These are phyloP conservation scores for Gnomoniopsis sp. DNA, from an alignment of 2,329 filamentous ascomycete species.

Conservation along the genomic window DNA sequence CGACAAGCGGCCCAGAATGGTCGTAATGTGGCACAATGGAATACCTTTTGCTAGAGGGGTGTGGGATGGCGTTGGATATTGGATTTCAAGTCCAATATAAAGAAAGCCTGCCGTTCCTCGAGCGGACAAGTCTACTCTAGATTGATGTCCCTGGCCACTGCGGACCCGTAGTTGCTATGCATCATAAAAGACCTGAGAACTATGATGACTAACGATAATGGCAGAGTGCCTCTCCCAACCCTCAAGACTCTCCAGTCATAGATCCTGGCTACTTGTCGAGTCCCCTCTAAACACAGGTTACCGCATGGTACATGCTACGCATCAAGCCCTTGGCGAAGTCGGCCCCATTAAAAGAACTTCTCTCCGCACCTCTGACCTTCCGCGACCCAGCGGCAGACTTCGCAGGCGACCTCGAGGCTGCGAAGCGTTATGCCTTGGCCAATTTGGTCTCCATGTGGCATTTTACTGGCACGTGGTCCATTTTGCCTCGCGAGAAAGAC, in stretches of 20 bases:
- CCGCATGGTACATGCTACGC: conserved; percentile 39
- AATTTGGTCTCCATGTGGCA: conserved; percentile 12
- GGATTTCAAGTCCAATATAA: no score
- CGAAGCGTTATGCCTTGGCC: background rate
- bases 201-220: no score
- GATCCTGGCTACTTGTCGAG: conserved; percentile 51
- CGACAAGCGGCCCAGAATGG: no score
- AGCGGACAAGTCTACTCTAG: no score
- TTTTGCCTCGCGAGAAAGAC: conserved; percentile 6
- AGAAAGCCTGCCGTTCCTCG: no score
- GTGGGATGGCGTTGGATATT: no score
- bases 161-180: no score
- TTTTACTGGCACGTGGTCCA: conserved; percentile 7
- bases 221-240: conserved; percentile 23
- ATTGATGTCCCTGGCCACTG: no score
- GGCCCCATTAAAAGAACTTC: conserved; percentile 27
- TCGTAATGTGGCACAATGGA: no score
- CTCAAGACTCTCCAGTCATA: conserved; percentile 40
- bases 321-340: conserved; percentile 35
- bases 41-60: no score
- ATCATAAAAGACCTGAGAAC: no score
- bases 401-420: background rate
- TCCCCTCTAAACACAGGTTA: conserved; percentile 41
- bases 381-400: conserved; percentile 23
- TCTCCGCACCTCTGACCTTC: background rate